Evolutionary conservation across 768 basidiomycete species (phyloP).

Genomic region (Psilocybe cubensis): DNA sequence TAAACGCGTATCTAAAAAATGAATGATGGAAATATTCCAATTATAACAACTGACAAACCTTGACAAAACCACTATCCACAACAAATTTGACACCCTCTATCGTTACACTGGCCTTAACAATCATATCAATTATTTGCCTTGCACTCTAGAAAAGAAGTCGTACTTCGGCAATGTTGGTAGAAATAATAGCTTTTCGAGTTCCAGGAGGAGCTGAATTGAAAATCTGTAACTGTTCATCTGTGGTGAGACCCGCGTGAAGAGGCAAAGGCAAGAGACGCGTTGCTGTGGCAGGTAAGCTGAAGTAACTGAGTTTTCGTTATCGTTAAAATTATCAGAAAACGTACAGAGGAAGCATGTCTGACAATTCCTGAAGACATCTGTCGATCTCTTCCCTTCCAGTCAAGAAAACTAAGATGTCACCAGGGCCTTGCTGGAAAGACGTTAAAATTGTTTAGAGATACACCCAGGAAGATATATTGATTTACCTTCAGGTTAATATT

Average conservation of each 20-base stretch:
- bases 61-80: conserved; percentile 93
- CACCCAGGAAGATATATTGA: background rate
- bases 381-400: conserved; percentile 98
- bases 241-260: conserved; percentile 87
- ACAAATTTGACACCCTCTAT: conserved; percentile 96
- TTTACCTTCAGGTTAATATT: conserved; percentile 79
- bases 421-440: conserved; percentile 65
- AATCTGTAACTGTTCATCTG: conserved; percentile 84
- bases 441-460: conserved; percentile 3
- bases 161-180: conserved; percentile 97
- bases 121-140: background rate
- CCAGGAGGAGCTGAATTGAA: conserved; percentile 80
- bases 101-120: conserved; percentile 84
- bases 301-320: background rate
- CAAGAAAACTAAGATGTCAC: conserved; percentile 93
- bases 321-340: background rate
- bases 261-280: conserved; percentile 69
- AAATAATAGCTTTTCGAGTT: conserved; percentile 85
- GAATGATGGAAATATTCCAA: background rate
- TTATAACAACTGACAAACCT: conserved; percentile 51
- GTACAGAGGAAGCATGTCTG: conserved; percentile 75
- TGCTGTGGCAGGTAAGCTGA: conserved; percentile 56
- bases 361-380: conserved; percentile 75
- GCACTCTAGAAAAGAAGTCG: conserved; percentile 5
- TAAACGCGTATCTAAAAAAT: conserved; percentile 78